phyloP scores from a whole-genome alignment of 2,329 filamentous ascomycete genomes.

The Botryotinia calthae region DNA sequence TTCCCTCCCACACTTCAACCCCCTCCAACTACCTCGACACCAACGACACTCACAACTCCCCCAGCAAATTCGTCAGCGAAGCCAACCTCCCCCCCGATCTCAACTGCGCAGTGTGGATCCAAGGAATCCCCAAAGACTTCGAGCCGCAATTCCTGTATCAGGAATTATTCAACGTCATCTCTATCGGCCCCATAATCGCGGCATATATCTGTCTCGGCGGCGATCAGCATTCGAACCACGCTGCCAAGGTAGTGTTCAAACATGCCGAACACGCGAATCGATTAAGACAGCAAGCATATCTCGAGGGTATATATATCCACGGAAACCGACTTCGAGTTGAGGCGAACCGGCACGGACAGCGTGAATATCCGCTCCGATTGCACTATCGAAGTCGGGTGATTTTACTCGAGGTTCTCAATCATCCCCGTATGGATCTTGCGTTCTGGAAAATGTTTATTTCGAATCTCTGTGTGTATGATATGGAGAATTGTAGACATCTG shows the following conservation, averaged over 20 bases:
- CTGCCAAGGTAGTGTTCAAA: background rate
- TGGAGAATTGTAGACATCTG: background rate
- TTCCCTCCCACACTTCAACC: rapidly evolving
- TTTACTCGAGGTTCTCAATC: background rate
- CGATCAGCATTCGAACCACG: rapidly evolving
- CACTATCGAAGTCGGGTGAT: background rate
- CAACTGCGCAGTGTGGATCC: background rate
- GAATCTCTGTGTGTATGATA: background rate
- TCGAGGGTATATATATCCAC: background rate
- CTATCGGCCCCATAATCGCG: background rate
- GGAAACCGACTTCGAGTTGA: background rate
- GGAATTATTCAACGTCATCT: background rate
- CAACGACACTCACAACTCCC: rapidly evolving
- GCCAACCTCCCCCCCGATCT: rapidly evolving
- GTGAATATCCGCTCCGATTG: background rate
- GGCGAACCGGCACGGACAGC: background rate
- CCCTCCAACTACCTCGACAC: background rate
- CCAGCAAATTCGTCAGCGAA: background rate
- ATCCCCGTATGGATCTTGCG: background rate
- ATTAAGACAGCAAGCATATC: rapidly evolving
- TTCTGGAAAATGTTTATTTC: background rate
- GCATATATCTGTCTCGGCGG: background rate
- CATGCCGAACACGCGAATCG: background rate
- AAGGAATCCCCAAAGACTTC: background rate
- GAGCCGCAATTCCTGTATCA: background rate